Percentiles rank a stretch among this genome's conserved stretches.
Evolutionary conservation across 2,329 filamentous ascomycete genomes (phyloP).

Genomic region (Aspergillus ruber): DNA sequence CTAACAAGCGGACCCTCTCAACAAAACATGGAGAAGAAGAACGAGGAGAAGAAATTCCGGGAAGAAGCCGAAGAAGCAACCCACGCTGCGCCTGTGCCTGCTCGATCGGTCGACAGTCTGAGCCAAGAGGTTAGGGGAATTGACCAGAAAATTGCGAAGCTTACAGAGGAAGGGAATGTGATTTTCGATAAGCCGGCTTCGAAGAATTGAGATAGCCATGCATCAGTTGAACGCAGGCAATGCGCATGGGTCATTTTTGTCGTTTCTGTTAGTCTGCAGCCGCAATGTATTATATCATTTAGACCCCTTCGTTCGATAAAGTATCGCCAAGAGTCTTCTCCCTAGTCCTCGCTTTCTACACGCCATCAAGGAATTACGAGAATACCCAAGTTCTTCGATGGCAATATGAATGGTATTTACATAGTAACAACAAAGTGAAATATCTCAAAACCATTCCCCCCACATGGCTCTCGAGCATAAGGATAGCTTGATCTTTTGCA

Average conservation of each 20-base stretch:
- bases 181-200: conserved; percentile 45
- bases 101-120: conserved; percentile 22
- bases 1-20: conserved; percentile 55
- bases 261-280: conserved; percentile 12
- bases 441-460: too few relatives aligned
- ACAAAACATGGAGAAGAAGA: conserved; percentile 8
- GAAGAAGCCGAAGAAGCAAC: conserved; percentile 17
- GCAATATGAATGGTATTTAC: too few relatives aligned
- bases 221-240: conserved; percentile 5
- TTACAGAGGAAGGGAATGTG: conserved; percentile 59
- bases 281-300: conserved; percentile 16
- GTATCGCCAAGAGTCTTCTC: too few relatives aligned
- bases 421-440: too few relatives aligned
- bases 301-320: conserved; percentile 21
- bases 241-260: not conserved
- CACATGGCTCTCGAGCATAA: too few relatives aligned
- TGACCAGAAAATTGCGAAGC: conserved; percentile 44
- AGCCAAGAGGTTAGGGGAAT: conserved; percentile 25
- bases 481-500: too few relatives aligned
- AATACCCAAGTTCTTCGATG: too few relatives aligned
- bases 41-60: conserved; percentile 10
- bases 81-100: conserved; percentile 18
- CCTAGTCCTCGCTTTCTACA: too few relatives aligned
- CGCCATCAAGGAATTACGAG: too few relatives aligned
- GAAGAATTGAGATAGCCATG: conserved; percentile 13